Conservation (phyloP, 2,329 filamentous ascomycete genomes). For the Aspergillus sp. region DNA sequence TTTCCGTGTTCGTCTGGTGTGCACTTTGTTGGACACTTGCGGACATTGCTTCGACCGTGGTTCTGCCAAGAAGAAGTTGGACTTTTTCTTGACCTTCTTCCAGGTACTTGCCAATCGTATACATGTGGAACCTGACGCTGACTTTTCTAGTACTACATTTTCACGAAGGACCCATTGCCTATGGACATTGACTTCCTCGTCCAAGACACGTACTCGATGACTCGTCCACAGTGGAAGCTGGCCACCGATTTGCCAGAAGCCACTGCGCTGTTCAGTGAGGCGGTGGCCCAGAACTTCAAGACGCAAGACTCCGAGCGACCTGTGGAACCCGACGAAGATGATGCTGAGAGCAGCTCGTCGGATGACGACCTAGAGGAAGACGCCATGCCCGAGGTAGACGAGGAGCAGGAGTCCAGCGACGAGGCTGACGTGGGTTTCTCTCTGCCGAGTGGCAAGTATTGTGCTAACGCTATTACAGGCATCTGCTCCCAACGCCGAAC, state of each 20-base stretch:
- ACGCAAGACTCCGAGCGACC: conserved; percentile 68
- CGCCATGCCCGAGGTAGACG: conserved; percentile 53
- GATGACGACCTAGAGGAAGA: conserved; percentile 73
- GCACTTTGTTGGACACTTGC: conserved; percentile 88
- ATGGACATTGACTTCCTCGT: conserved; percentile 98
- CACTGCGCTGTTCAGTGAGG: conserved; percentile 76
- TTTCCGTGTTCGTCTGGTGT: conserved; percentile 88
- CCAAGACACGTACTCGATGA: conserved; percentile 82
- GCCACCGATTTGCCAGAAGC: conserved; percentile 80
- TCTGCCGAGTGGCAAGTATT: background rate
- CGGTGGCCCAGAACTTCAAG: conserved; percentile 88
- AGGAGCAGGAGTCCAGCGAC: conserved; percentile 53
- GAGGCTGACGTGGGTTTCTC: conserved; percentile 47
- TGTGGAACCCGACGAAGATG: conserved; percentile 73
- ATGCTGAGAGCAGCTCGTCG: conserved; percentile 66
- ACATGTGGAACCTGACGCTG: conserved; percentile 11
- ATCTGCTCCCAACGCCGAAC: conserved; percentile 47
- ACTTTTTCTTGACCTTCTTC: conserved; percentile 95
- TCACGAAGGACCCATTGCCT: conserved; percentile 81
- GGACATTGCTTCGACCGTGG: conserved; percentile 96
- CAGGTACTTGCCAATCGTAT: conserved; percentile 54
- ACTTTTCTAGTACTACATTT: conserved; percentile 77
- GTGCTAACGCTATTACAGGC: conserved; percentile 28
- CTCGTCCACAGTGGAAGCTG: conserved; percentile 90
- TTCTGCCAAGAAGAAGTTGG: conserved; percentile 90